phyloP scores from a whole-genome alignment of 2,329 filamentous ascomycete species.

The Paecilomyces formosus region DNA sequence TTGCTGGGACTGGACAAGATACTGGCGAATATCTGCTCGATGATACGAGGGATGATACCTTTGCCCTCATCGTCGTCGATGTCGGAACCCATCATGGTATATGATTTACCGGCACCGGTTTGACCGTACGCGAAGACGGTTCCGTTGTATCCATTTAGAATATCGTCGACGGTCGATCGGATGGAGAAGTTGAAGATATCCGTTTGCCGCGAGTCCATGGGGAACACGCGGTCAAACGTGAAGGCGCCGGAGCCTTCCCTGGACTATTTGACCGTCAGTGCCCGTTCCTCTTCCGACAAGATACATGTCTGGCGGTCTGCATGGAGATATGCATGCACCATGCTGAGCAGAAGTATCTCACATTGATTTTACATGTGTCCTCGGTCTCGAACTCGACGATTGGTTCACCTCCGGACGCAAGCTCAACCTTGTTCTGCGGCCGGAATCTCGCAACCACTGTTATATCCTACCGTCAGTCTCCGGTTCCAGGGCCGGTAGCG shows the following conservation, averaged over 20 bases:
- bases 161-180: constrained; percentile 90
- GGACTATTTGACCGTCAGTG: constrained; percentile 49
- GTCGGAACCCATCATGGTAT: constrained; percentile 96
- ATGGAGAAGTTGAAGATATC: constrained; percentile 99
- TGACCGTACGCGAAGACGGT: constrained; percentile 98
- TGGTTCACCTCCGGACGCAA: constrained; percentile 80
- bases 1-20: constrained; percentile 86
- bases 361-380: constrained; percentile 80
- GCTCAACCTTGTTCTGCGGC: constrained; percentile 91
- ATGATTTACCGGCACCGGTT: constrained; percentile 97
- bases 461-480: background rate
- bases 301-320: background rate
- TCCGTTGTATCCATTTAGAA: constrained; percentile 97
- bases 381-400: constrained; percentile 84
- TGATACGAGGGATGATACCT: constrained; percentile 93
- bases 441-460: constrained; percentile 94
- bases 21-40: constrained; percentile 94
- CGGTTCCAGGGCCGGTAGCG: background rate
- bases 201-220: constrained; percentile 80
- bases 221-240: constrained; percentile 96
- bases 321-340: background rate
- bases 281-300: background rate
- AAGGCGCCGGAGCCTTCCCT: constrained; percentile 77
- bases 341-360: constrained; percentile 35
- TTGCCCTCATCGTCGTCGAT: constrained; percentile 84